A percentile compares a stretch with the other conserved stretches of the same genome.
Conservation (phyloP, 2,329 filamentous ascomycete species). For the Ophiosphaerella narmari region DNA sequence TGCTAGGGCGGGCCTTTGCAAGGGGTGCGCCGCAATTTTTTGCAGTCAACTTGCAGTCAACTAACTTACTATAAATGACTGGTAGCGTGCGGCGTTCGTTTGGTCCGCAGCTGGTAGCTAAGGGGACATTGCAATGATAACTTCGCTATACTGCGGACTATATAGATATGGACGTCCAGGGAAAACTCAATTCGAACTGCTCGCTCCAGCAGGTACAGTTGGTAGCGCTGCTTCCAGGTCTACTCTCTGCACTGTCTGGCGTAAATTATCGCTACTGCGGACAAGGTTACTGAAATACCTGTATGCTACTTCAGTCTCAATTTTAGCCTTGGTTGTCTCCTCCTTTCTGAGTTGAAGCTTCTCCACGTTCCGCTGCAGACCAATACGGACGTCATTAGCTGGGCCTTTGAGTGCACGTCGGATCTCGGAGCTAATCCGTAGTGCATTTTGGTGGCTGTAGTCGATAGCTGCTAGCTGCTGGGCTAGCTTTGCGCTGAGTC, state of each 20-base stretch:
- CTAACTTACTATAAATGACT: too few species aligned
- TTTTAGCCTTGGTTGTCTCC: constrained; percentile 78
- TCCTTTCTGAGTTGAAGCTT: constrained; percentile 77
- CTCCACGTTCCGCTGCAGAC: constrained; percentile 83
- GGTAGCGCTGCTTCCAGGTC: constrained; percentile 58
- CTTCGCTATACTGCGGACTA: too few species aligned
- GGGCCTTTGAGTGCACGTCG: constrained; percentile 88
- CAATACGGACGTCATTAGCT: constrained; percentile 81
- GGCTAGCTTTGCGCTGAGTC: constrained; percentile 83
- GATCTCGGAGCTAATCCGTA: constrained; percentile 81
- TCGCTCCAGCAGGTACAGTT: too few species aligned
- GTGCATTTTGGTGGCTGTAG: constrained; percentile 88
- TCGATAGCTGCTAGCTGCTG: constrained; percentile 80
- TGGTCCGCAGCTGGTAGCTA: too few species aligned
- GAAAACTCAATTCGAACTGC: too few species aligned
- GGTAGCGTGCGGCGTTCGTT: too few species aligned
- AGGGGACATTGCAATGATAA: too few species aligned
- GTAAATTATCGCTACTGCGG: constrained; percentile 60
- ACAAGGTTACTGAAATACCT: constrained; percentile 92
- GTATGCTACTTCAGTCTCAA: constrained; percentile 81
- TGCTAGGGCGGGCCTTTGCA: too few species aligned
- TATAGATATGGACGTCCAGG: too few species aligned
- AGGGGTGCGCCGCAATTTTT: too few species aligned
- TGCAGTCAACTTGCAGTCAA: too few species aligned
- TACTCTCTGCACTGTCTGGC: constrained; percentile 54